Evolutionary conservation across 2,329 filamentous ascomycete genomes (phyloP), one percentile per base, ranked within the genome.

Genomic region (Epichloe sibirici): DNA sequence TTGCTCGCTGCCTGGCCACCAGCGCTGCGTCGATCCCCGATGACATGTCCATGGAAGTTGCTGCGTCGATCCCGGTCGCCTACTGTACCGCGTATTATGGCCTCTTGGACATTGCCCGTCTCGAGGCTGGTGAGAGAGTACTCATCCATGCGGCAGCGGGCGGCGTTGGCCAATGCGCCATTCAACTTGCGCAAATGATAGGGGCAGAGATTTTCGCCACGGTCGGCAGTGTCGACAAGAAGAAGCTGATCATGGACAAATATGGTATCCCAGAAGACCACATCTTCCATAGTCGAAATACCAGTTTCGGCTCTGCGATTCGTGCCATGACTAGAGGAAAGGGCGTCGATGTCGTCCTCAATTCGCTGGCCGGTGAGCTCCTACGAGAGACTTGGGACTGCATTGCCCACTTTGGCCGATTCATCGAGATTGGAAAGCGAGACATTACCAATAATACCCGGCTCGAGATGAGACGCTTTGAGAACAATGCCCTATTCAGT

Each of bases 341-440:
- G 4, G 86, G 86, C 12, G 83, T 84, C 1, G 86, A 90, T 65
- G 80, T 82, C 0, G 84, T 85, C 21, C 83, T 90, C 59, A 69
- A 74, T 58, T 73, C 69, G 0, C 38, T 44, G 13, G 48, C 38
- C 5, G 48, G 48, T 37, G 48, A 43, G 15, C 59, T 64, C 1
- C 58, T 74, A 2, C 63, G 65, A 3, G 69, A 71, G 42, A 70
- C 72, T 0, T 75, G 69, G 71, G 63, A 65, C 3, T 73, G 69
- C 48, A 60, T 78, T 17, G 69, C 69, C 45, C 64, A 63, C 15
- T 69, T 67, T 44, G 74, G 73, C 1, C 65, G 69, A 3, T 73
- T 77, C 45, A 58, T 77, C 4, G 73, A 77, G 51, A 67, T 76
- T 35, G 68, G 70, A 6, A 61, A 61, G 53, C 58, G 66, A 37